A percentile compares a stretch with the other conserved stretches of the same genome.
Conservation (phyloP, 1,284 basidiomycete species). For the Puccinia novopanici region DNA sequence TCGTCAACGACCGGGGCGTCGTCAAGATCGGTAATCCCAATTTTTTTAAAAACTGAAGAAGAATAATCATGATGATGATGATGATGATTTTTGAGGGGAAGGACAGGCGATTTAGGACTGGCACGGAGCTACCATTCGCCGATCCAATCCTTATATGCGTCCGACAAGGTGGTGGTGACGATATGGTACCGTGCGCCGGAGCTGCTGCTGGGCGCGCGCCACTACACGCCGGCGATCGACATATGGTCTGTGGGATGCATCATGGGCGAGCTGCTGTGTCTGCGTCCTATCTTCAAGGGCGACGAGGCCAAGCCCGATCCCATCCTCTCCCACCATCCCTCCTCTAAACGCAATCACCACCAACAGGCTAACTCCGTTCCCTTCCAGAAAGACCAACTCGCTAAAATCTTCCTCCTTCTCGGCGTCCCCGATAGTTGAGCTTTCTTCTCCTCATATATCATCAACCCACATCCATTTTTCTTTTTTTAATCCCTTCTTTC, state of each 20-base stretch:
- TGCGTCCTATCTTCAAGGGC: constrained; percentile 97
- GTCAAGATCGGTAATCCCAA: constrained; percentile 83
- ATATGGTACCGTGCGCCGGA: constrained; percentile 99
- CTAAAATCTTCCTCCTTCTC: constrained; percentile 91
- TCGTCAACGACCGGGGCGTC: constrained; percentile 81
- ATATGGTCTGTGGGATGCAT: constrained; percentile 97
- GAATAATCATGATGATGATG: too few relatives aligned
- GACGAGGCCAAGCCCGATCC: constrained; percentile 79
- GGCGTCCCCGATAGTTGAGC: constrained; percentile 79
- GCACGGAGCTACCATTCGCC: constrained; percentile 77
- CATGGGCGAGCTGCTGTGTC: constrained; percentile 86
- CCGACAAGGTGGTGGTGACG: constrained; percentile 75
- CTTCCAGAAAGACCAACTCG: constrained; percentile 89
- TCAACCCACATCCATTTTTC: not conserved
- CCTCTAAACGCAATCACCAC: not conserved
- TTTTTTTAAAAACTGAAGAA: too few relatives aligned
- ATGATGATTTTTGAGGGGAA: too few relatives aligned
- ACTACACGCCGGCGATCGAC: constrained; percentile 77
- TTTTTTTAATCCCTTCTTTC: not conserved
- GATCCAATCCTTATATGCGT: constrained; percentile 53
- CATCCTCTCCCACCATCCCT: constrained; percentile 57
- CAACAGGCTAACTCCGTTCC: constrained; percentile 64
- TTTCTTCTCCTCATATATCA: not conserved
- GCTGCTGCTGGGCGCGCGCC: constrained; percentile 87
- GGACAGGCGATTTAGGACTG: constrained; percentile 74